phyloP scores from a whole-genome alignment of 129 eudicot genomes.

The Lactuca sativa region DNA sequence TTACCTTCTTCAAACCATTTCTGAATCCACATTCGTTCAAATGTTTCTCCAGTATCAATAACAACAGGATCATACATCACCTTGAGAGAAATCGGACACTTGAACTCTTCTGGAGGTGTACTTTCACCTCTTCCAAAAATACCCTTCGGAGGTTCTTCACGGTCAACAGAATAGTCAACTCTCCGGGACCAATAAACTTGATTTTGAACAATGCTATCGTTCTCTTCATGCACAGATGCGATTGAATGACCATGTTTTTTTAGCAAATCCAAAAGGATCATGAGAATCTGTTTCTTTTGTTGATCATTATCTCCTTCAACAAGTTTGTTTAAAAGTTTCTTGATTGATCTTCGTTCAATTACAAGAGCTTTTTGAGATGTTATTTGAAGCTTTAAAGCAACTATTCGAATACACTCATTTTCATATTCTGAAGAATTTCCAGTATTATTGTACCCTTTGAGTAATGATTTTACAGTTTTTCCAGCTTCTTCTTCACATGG shows the following conservation, averaged over 20 bases:
- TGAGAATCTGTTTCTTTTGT: slow-evolving; percentile 48
- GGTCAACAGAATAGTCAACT: slow-evolving; percentile 27
- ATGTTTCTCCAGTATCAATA: slow-evolving; percentile 75
- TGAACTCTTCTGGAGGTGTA: slow-evolving; percentile 61
- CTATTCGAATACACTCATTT: slow-evolving; percentile 42
- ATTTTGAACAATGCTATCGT: slow-evolving; percentile 23
- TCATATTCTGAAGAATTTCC: slow-evolving; percentile 39
- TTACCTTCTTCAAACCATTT: slow-evolving; percentile 93
- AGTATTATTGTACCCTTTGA: slow-evolving; percentile 39
- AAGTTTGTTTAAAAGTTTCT: slow-evolving; percentile 38
- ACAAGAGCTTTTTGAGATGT: slow-evolving; percentile 55
- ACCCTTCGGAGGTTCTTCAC: slow-evolving; percentile 17
- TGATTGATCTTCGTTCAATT: slow-evolving; percentile 67
- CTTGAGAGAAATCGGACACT: slow-evolving; percentile 63
- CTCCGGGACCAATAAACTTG: slow-evolving; percentile 22
- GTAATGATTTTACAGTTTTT: slow-evolving; percentile 39
- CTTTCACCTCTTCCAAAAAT: neutral
- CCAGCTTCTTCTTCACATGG: slow-evolving; percentile 76
- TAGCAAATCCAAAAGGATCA: slow-evolving; percentile 46
- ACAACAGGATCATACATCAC: slow-evolving; percentile 85
- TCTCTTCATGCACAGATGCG: slow-evolving; percentile 24
- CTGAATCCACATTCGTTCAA: slow-evolving; percentile 79
- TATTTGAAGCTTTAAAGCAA: slow-evolving; percentile 53
- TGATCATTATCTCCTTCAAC: slow-evolving; percentile 32
- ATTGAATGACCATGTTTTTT: slow-evolving; percentile 44